phyloP scores from a whole-genome alignment of 495 filamentous ascomycete species.

The Xylaria cubensis region DNA sequence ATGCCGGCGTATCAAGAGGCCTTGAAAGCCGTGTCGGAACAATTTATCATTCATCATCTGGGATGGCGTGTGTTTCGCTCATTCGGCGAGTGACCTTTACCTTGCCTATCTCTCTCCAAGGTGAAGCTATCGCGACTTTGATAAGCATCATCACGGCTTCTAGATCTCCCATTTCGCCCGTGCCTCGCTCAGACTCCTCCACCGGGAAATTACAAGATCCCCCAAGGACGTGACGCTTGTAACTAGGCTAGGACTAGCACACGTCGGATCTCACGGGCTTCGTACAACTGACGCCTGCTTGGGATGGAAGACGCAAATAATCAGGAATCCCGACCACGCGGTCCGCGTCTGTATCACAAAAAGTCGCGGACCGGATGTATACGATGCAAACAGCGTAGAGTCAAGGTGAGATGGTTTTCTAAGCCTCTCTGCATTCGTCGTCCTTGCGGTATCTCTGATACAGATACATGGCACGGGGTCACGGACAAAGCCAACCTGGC shows the following conservation, averaged over 20 bases:
- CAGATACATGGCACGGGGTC: neutral
- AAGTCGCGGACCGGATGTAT: conserved; percentile 46
- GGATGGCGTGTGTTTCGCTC: neutral
- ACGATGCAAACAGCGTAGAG: conserved; percentile 45
- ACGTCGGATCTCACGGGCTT: conserved; percentile 17
- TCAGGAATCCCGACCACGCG: conserved; percentile 36
- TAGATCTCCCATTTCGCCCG: neutral
- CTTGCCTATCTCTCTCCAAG: neutral
- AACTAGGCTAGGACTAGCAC: conserved; percentile 16
- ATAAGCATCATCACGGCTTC: neutral
- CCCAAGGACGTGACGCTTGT: conserved; percentile 19
- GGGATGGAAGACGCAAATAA: conserved; percentile 20
- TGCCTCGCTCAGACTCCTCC: neutral
- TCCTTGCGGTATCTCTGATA: neutral
- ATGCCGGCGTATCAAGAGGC: conserved; percentile 6
- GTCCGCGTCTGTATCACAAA: conserved; percentile 44
- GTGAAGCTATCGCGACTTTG: neutral
- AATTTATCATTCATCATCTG: conserved; percentile 1
- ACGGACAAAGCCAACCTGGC: conserved; percentile 12
- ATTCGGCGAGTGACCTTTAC: conserved; percentile 4
- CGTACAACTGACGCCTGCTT: conserved; percentile 16
- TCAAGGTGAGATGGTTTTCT: conserved; percentile 39
- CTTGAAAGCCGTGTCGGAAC: neutral
- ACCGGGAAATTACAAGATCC: neutral
- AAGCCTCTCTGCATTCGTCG: neutral